Base-by-base conservation (phyloP, 2,329 filamentous ascomycete species). In the Diplocarpon rosae region DNA sequence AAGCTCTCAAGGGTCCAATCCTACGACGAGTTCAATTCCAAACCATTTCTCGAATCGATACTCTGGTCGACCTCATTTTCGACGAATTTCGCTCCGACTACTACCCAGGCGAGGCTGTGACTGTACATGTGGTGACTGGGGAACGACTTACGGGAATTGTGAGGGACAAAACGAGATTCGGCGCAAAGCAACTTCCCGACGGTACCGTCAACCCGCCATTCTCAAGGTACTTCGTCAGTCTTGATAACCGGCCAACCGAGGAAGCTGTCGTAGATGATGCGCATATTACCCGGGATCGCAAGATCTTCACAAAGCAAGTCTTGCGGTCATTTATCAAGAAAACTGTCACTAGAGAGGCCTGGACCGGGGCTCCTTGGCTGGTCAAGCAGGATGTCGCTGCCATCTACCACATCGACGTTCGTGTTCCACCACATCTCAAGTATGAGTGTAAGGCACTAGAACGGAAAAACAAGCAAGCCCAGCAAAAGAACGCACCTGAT, bases 321-420 rank as follows among this genome's bases (percentile, higher is more conserved):
- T 71, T 98, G 33, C 80, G 90, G 29, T 87, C 88, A 5, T 98
- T 95, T 54, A 85, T 98, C 52, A 95, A 95, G 62, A 89, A 93
- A 64, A 92, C 88, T 0, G 83, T 95, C n/a, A 83, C 81, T 1
- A 73, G 90, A 49, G 92, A 96, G 59, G 78, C 87, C 3, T 96
- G 89, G 87, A 90, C 80, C 49, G 90, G 90, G n/a, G 92, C 92
- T 0, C 90, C 92, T 0, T 98, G 92, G 92, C 69, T 94, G 44
- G 90, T 96, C 14, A 95, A 93, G 66, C 75, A 83, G 30, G 80
- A 87, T 43, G 80, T 94, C 47, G 92, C 92, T 1, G 77, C 78
- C 37, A 75, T 81, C 51, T 95, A 92, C 63, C 81, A 86, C 50
- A 92, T 98, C 51, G 82, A 87, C 49, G 88, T 80, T n/a, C 79